Evolutionary conservation across 768 basidiomycete species (phyloP).

Genomic region (Pulveroboletus ravenelii): DNA sequence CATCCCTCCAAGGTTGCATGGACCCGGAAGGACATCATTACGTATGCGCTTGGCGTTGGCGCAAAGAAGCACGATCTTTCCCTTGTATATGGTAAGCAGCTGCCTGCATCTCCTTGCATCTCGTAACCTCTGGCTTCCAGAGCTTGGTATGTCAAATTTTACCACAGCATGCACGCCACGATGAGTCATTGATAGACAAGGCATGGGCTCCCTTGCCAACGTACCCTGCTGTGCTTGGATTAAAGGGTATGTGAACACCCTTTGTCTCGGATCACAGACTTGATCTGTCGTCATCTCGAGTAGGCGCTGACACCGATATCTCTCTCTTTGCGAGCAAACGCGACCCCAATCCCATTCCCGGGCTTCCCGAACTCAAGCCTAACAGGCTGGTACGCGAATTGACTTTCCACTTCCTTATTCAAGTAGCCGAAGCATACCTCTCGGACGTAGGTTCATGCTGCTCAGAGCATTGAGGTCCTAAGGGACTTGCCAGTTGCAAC

Average conservation of each 20-base stretch:
- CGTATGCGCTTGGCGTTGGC: constrained; percentile 77
- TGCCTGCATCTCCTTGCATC: background rate
- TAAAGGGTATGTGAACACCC: constrained; percentile 48
- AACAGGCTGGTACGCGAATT: constrained; percentile 55
- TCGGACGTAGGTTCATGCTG: constrained; percentile 61
- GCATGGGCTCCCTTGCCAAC: constrained; percentile 78
- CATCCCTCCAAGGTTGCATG: constrained; percentile 58
- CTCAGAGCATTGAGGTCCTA: constrained; percentile 75
- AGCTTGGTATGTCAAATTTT: constrained; percentile 42
- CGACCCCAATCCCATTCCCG: constrained; percentile 44
- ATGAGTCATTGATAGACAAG: constrained; percentile 40
- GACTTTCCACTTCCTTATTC: background rate
- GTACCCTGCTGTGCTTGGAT: constrained; percentile 72
- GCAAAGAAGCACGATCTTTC: constrained; percentile 69
- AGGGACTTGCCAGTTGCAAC: constrained; percentile 72
- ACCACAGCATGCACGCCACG: background rate
- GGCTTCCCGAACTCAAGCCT: constrained; percentile 66
- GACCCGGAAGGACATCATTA: constrained; percentile 79
- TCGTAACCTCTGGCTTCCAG: constrained; percentile 25
- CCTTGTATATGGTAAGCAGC: constrained; percentile 62
- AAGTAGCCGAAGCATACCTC: background rate
- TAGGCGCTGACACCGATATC: constrained; percentile 60
- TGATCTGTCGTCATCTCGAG: background rate
- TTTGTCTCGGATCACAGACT: background rate
- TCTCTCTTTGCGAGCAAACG: constrained; percentile 56